Percentiles rank a stretch among this genome's conserved stretches.
phyloP scores from a whole-genome alignment of 768 basidiomycete genomes.

The Tylopilus subfusipes region DNA sequence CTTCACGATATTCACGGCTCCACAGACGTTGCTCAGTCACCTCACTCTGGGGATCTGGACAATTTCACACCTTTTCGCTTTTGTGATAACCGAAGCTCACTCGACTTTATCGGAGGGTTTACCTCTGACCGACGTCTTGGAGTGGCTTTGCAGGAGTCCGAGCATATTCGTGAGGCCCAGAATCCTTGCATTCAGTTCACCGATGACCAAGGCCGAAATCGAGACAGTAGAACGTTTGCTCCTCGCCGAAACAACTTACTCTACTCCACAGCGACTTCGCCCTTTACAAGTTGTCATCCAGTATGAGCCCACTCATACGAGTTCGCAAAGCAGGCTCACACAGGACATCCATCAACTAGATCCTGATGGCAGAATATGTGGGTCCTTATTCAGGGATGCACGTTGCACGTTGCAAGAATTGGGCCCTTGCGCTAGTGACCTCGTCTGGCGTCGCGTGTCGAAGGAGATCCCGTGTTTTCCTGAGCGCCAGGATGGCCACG shows the following conservation, averaged over 20 bases:
- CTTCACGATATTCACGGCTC: slow-evolving; percentile 1
- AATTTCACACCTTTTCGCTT: slow-evolving; percentile 42
- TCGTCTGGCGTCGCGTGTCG: slow-evolving; percentile 60
- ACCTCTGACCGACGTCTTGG: slow-evolving; percentile 43
- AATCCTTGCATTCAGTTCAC: slow-evolving; percentile 39
- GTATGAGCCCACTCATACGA: slow-evolving; percentile 42
- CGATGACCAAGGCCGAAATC: slow-evolving; percentile 28
- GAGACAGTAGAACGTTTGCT: slow-evolving; percentile 39
- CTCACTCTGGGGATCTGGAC: slow-evolving; percentile 36
- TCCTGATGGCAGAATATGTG: slow-evolving; percentile 36
- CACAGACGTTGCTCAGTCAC: slow-evolving; percentile 40
- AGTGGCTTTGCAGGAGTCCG: slow-evolving; percentile 41
- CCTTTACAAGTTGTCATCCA: slow-evolving; percentile 53
- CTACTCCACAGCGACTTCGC: slow-evolving; percentile 34
- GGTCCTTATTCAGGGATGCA: slow-evolving; percentile 45
- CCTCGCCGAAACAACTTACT: slow-evolving; percentile 38
- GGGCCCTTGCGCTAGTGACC: slow-evolving; percentile 65
- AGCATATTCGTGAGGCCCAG: slow-evolving; percentile 38
- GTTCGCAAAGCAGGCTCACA: slow-evolving; percentile 41
- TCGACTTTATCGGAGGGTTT: slow-evolving; percentile 35
- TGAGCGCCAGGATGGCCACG: slow-evolving; percentile 37
- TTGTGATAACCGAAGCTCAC: slow-evolving; percentile 46
- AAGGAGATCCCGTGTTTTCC: slow-evolving; percentile 34
- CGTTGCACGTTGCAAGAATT: slow-evolving; percentile 48
- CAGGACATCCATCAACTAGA: slow-evolving; percentile 47